Evolutionary conservation across 306 rosid species (phyloP).

Genomic region (Medicago truncatula): DNA sequence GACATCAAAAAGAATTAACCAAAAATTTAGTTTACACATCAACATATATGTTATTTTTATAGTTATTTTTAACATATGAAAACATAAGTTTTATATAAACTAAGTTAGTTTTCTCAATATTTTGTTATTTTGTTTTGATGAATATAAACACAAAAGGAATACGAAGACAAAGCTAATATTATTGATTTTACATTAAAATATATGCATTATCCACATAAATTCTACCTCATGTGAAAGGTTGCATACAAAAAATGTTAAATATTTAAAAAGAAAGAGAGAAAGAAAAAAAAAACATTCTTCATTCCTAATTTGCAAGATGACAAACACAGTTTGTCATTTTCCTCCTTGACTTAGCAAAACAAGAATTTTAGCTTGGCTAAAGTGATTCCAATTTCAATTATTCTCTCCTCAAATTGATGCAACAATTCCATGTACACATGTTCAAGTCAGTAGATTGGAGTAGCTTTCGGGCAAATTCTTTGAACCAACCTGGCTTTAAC

Average conservation of each 20-base stretch:
- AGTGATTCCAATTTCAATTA: slow-evolving; percentile 25
- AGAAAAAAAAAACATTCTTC: neutral
- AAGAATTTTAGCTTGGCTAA: neutral
- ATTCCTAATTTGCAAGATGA: neutral
- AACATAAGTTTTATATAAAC: no score
- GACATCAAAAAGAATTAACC: no score
- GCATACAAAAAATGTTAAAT: neutral
- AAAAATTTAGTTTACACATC: no score
- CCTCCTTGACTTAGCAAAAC: slow-evolving; percentile 30
- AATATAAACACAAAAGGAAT: no score
- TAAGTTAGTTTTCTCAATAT: no score
- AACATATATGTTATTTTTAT: no score
- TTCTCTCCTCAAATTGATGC: neutral
- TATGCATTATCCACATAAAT: neutral
- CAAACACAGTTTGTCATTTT: neutral
- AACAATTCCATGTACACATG: slow-evolving; percentile 24
- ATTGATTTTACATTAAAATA: no score
- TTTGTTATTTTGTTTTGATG: no score
- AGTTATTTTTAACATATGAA: no score
- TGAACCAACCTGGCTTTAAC: no score
- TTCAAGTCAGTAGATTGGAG: slow-evolving; percentile 1
- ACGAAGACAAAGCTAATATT: no score
- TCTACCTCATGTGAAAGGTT: neutral
- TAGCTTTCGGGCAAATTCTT: neutral
- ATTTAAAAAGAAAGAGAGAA: neutral